Evolutionary conservation across 2,329 filamentous ascomycete genomes (phyloP).

Genomic region (Epichloe elymi): DNA sequence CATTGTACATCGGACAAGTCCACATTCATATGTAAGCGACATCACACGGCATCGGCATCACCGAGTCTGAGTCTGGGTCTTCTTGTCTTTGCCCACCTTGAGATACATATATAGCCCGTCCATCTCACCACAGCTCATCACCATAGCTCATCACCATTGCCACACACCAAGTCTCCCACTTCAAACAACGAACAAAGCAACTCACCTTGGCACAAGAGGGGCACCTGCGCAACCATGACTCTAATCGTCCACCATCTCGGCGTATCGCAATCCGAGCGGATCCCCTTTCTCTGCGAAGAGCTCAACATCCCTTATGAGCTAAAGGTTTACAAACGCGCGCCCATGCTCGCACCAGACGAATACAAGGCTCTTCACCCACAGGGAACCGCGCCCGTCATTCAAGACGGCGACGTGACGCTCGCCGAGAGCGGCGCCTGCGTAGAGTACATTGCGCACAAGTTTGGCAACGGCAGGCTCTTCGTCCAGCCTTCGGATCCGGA

Average conservation of each 20-base stretch:
- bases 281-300: constrained; percentile 53
- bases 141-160: too few species aligned
- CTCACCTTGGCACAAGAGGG: too few species aligned
- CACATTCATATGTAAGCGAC: too few species aligned
- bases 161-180: too few species aligned
- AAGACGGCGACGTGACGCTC: constrained; percentile 39
- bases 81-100: too few species aligned
- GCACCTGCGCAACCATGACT: constrained; percentile 1
- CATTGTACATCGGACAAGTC: too few species aligned
- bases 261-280: constrained; percentile 48
- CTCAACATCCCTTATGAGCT: constrained; percentile 37
- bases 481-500: constrained; percentile 29
- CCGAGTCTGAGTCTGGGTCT: too few species aligned
- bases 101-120: too few species aligned
- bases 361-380: constrained; percentile 33
- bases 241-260: constrained; percentile 40
- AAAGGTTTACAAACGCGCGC: constrained; percentile 15
- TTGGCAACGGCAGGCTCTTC: constrained; percentile 36
- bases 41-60: too few species aligned
- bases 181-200: too few species aligned
- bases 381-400: constrained; percentile 46
- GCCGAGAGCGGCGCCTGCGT: constrained; percentile 46
- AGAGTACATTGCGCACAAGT: constrained; percentile 46
- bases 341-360: constrained; percentile 20
- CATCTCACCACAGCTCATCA: too few species aligned